Evolutionary conservation across 2,329 filamentous ascomycete genomes (phyloP).

Genomic region (Alternaria sp.): DNA sequence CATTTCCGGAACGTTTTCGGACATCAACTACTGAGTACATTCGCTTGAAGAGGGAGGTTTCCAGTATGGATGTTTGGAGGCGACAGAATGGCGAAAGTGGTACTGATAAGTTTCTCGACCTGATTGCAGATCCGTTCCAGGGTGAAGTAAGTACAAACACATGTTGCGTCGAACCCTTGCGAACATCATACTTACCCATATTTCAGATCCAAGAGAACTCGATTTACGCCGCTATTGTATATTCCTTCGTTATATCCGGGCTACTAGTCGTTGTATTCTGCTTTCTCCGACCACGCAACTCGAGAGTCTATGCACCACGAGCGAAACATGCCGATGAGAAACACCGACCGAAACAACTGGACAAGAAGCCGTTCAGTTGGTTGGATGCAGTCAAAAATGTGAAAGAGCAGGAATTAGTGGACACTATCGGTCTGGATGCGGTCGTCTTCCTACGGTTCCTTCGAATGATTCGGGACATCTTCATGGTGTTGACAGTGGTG

Average conservation of each 20-base stretch:
- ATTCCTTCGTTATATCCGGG: slow-evolving; percentile 78
- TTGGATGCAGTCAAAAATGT: slow-evolving; percentile 77
- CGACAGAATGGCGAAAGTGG: slow-evolving; percentile 25
- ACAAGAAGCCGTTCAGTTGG: slow-evolving; percentile 89
- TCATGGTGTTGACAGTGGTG: slow-evolving; percentile 75
- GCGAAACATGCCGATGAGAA: slow-evolving; percentile 91
- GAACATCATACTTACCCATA: neutral
- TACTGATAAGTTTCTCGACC: slow-evolving; percentile 50
- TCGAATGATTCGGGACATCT: slow-evolving; percentile 91
- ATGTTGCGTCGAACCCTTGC: neutral
- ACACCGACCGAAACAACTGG: slow-evolving; percentile 84
- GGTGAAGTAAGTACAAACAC: slow-evolving; percentile 32
- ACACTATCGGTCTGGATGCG: slow-evolving; percentile 88
- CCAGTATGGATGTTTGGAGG: slow-evolving; percentile 22
- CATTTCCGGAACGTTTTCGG: neutral
- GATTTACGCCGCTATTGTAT: slow-evolving; percentile 80
- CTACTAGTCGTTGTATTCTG: slow-evolving; percentile 85
- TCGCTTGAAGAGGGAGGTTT: slow-evolving; percentile 8
- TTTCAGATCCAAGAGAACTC: slow-evolving; percentile 67
- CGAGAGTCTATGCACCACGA: slow-evolving; percentile 91
- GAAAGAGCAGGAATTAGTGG: slow-evolving; percentile 79
- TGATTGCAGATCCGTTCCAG: slow-evolving; percentile 54
- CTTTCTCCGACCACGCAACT: slow-evolving; percentile 87
- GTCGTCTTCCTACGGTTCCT: slow-evolving; percentile 87
- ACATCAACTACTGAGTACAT: neutral